phyloP scores from a whole-genome alignment of 331 rosid genomes.

The Acacia pycnantha region DNA sequence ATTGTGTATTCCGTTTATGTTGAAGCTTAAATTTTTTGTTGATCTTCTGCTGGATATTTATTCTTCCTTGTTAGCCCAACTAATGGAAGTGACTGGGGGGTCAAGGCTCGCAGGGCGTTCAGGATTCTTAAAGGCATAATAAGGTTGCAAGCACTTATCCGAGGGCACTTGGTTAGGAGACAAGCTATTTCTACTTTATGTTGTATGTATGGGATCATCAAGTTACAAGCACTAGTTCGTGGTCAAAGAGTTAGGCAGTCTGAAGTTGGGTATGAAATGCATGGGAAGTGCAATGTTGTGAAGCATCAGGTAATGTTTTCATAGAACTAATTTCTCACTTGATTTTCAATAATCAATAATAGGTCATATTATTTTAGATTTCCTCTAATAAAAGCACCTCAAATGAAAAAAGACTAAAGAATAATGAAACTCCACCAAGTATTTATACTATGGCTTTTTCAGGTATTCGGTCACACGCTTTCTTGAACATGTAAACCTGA shows the following conservation, averaged over 20 bases:
- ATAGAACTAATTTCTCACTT: conserved; percentile 6
- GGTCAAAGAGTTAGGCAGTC: conserved; percentile 72
- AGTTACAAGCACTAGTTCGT: conserved; percentile 80
- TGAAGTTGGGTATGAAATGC: conserved; percentile 65
- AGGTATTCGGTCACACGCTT: not conserved
- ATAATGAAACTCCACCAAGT: not conserved
- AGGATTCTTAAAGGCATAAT: conserved; percentile 93
- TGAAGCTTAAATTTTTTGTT: too few species aligned
- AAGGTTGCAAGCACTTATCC: conserved; percentile 97
- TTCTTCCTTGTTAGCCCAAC: not conserved
- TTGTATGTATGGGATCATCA: conserved; percentile 80
- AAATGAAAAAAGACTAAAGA: not conserved
- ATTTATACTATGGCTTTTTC: not conserved
- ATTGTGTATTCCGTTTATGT: too few species aligned
- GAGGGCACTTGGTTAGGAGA: conserved; percentile 97
- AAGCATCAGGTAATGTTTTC: conserved; percentile 49
- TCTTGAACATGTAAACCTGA: not conserved
- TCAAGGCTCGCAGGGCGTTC: conserved; percentile 98
- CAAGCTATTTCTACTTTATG: conserved; percentile 85
- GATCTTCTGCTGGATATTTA: too few species aligned
- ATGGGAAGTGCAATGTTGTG: conserved; percentile 41
- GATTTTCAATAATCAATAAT: not conserved
- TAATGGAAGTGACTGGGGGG: conserved; percentile 32
- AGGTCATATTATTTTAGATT: not conserved
- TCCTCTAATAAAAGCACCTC: not conserved